Evolutionary conservation across 306 rosid genomes (phyloP).

Genomic region (Biancaea sappan): DNA sequence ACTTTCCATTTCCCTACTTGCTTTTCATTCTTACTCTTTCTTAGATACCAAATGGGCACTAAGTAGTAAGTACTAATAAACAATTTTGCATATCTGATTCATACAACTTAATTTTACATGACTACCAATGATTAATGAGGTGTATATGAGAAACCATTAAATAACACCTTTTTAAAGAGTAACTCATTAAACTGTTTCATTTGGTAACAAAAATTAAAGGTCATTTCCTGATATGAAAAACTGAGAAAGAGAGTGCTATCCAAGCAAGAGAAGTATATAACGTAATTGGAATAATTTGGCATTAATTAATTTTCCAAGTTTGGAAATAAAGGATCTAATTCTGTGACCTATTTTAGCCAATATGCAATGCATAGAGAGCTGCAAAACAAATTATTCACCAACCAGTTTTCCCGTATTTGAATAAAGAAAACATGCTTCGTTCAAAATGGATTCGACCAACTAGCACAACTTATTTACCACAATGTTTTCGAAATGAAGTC

Average conservation of each 20-base stretch:
- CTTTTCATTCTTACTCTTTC: no score
- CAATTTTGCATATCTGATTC: conserved; percentile 10
- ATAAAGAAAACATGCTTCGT: not conserved
- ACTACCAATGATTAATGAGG: not conserved
- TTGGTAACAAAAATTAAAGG: not conserved
- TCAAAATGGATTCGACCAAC: conserved; percentile 5
- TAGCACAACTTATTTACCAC: conserved; percentile 4
- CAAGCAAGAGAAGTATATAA: not conserved
- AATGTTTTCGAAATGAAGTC: not conserved
- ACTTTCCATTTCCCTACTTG: no score
- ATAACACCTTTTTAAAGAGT: not conserved
- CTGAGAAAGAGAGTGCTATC: not conserved
- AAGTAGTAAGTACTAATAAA: not conserved
- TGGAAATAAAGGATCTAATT: not conserved
- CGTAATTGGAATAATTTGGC: not conserved
- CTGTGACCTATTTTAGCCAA: conserved; percentile 2
- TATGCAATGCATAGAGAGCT: not conserved
- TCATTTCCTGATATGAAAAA: not conserved
- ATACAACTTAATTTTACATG: conserved; percentile 3
- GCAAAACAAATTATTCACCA: conserved; percentile 1
- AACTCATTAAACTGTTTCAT: not conserved
- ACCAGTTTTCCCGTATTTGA: conserved; percentile 15
- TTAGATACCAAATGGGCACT: no score
- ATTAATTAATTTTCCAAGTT: not conserved
- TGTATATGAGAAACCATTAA: not conserved